These are phyloP conservation scores for Yamadazyma siamensis DNA, from an alignment of 1,139 yeast genomes.

Conservation along the genomic window DNA sequence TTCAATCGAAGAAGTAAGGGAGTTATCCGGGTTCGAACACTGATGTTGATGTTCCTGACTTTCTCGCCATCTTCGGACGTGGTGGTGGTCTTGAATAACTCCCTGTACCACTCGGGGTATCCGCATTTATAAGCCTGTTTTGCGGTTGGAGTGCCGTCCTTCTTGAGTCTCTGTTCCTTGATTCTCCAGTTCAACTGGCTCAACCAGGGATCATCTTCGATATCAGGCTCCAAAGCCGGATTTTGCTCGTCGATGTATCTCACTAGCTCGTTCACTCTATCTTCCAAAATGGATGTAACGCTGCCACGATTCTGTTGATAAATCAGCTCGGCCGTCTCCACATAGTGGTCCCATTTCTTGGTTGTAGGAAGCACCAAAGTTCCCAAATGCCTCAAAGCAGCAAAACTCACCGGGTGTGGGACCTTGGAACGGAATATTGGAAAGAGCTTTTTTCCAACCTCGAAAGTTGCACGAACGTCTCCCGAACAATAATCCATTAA, in stretches of 20 bases:
- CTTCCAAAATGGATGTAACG: slow-evolving; percentile 57
- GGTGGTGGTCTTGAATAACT: slow-evolving; percentile 50
- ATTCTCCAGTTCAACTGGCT: slow-evolving; percentile 85
- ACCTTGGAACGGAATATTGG: slow-evolving; percentile 66
- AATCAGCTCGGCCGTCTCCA: slow-evolving; percentile 62
- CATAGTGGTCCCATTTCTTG: slow-evolving; percentile 66
- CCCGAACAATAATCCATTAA: slow-evolving; percentile 79
- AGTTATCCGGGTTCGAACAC: slow-evolving; percentile 72
- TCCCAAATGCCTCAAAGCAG: slow-evolving; percentile 76
- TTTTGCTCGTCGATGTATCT: slow-evolving; percentile 25
- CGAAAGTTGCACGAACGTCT: slow-evolving; percentile 76
- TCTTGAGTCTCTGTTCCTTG: slow-evolving; percentile 57
- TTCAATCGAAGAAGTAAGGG: slow-evolving; percentile 72
- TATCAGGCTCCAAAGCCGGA: slow-evolving; percentile 24
- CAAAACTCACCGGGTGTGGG: slow-evolving; percentile 95
- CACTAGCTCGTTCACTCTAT: slow-evolving; percentile 61
- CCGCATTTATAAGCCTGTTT: slow-evolving; percentile 81
- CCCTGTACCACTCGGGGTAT: slow-evolving; percentile 91
- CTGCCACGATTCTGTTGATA: slow-evolving; percentile 57
- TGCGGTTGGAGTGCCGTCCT: slow-evolving; percentile 73
- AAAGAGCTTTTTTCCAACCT: slow-evolving; percentile 63
- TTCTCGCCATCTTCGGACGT: slow-evolving; percentile 23
- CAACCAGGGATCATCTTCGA: slow-evolving; percentile 77
- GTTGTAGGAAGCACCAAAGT: slow-evolving; percentile 81
- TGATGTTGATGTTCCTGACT: slow-evolving; percentile 46